These are phyloP conservation scores for Castanea crenata DNA, from an alignment of 306 rosid genomes.

Conservation along the genomic window DNA sequence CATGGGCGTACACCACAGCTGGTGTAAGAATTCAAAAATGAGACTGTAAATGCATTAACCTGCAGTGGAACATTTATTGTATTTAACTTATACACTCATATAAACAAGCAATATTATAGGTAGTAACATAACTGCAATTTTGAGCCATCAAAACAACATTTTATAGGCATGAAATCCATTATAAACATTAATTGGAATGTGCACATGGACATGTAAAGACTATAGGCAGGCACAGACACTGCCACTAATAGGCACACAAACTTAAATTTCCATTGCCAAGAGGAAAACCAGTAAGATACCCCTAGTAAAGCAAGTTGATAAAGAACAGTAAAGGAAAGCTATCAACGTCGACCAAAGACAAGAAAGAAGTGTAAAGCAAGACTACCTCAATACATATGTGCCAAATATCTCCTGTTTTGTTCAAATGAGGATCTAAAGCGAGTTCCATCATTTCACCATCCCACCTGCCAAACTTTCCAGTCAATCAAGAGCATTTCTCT, in stretches of 20 bases:
- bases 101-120: not conserved
- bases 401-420: constrained; percentile 96
- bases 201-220: not conserved
- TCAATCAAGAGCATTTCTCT: constrained; percentile 4
- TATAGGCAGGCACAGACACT: not conserved
- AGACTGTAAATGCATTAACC: not conserved
- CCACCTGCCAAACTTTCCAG: constrained; percentile 35
- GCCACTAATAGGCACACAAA: not conserved
- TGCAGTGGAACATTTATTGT: not conserved
- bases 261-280: not conserved
- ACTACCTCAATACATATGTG: constrained; percentile 84
- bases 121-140: not conserved
- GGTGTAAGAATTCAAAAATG: not conserved
- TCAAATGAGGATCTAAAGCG: constrained; percentile 65
- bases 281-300: not conserved
- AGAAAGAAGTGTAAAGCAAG: constrained; percentile 5
- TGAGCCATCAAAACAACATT: not conserved
- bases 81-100: not conserved
- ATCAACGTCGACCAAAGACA: constrained; percentile 13
- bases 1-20: not conserved
- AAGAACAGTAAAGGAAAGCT: constrained; percentile 8
- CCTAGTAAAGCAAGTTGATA: constrained; percentile 7
- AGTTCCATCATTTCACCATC: constrained; percentile 65
- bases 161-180: not conserved
- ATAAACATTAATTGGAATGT: not conserved